Conservation (phyloP, 495 filamentous ascomycete species). For the Glonium stellatum region DNA sequence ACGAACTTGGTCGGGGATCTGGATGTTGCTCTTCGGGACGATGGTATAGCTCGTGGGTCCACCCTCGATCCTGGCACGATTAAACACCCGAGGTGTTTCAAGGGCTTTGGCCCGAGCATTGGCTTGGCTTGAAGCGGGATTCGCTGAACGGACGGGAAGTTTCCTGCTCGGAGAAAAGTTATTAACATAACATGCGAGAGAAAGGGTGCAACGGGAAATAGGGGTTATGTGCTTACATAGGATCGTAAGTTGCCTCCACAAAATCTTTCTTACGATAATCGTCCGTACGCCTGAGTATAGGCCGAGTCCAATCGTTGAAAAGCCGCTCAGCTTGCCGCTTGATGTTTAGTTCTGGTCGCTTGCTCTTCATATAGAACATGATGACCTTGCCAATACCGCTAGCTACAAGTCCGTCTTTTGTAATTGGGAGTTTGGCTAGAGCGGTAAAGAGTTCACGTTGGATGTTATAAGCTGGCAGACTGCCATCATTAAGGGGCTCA, state of each 20-base stretch:
- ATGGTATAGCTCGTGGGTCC: constrained; percentile 74
- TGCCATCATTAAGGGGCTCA: constrained; percentile 87
- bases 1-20: constrained; percentile 44
- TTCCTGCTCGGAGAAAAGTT: constrained; percentile 13
- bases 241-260: constrained; percentile 51
- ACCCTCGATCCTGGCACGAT: constrained; percentile 64
- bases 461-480: constrained; percentile 90
- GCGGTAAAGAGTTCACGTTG: constrained; percentile 87
- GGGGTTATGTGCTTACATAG: constrained; percentile 38
- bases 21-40: constrained; percentile 57
- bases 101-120: constrained; percentile 63
- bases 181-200: constrained; percentile 18
- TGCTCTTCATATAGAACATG: constrained; percentile 92
- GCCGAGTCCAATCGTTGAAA: constrained; percentile 88
- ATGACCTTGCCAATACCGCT: constrained; percentile 94
- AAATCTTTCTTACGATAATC: constrained; percentile 78
- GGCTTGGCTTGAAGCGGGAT: constrained; percentile 37
- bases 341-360: constrained; percentile 74
- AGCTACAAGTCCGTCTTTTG: constrained; percentile 79
- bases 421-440: constrained; percentile 71
- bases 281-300: constrained; percentile 88
- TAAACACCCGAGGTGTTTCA: constrained; percentile 57
- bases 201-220: background rate
- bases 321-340: constrained; percentile 89
- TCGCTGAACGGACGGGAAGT: constrained; percentile 21